Evolutionary conservation across 2,329 filamentous ascomycete species (phyloP).

Genomic region (Calonectria henricotiae): DNA sequence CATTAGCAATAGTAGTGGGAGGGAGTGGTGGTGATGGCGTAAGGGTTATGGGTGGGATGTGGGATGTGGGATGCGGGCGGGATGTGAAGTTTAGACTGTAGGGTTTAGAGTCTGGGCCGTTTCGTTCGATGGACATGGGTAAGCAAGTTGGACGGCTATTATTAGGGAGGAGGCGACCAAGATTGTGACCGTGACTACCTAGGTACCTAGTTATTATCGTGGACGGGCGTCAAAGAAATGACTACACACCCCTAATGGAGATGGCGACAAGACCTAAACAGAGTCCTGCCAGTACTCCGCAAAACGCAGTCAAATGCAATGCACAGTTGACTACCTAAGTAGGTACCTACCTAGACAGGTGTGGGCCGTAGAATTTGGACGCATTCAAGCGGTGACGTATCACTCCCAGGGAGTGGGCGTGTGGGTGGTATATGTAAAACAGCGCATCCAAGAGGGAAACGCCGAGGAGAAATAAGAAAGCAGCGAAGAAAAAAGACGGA

Average conservation of each 20-base stretch:
- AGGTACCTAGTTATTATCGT: neutral
- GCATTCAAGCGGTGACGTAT: constrained; percentile 28
- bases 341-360: neutral
- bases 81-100: constrained; percentile 4
- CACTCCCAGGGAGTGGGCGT: constrained; percentile 20
- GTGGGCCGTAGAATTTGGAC: constrained; percentile 20
- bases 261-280: neutral
- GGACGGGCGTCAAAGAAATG: neutral
- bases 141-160: neutral
- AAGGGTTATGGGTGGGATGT: constrained; percentile 19
- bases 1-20: constrained; percentile 15
- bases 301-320: constrained; percentile 14
- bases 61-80: constrained; percentile 24
- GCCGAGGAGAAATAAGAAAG: constrained; percentile 15
- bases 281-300: constrained; percentile 1
- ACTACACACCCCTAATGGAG: neutral
- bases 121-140: neutral
- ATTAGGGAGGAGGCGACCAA: neutral
- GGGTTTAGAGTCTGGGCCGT: neutral
- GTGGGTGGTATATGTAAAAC: constrained; percentile 29
- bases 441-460: constrained; percentile 20
- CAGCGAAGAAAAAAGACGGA: neutral
- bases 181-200: neutral
- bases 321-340: neutral
- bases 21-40: constrained; percentile 12